phyloP scores from a whole-genome alignment of 2,329 filamentous ascomycete species.

The Diplodia intermedia region DNA sequence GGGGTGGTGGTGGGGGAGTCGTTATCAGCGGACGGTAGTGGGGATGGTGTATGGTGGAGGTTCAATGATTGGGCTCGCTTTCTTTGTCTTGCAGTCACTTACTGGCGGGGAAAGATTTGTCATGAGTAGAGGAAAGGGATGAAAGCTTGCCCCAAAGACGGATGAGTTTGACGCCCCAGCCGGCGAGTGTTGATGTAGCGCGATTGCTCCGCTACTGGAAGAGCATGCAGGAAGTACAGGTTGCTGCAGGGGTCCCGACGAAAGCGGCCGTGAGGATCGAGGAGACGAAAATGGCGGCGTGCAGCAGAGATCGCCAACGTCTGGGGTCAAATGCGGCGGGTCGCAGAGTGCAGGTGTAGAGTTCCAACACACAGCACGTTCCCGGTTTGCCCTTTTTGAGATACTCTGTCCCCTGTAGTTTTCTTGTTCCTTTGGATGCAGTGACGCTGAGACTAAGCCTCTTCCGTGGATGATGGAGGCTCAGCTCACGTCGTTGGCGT shows the following conservation, averaged over 20 bases:
- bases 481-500: no score
- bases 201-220: slow-evolving; percentile 38
- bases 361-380: not conserved
- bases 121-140: no score
- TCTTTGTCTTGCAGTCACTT: no score
- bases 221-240: slow-evolving; percentile 43
- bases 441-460: not conserved
- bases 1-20: no score
- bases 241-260: slow-evolving; percentile 34
- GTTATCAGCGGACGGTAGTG: no score
- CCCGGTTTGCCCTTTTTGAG: not conserved
- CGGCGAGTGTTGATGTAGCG: slow-evolving; percentile 42
- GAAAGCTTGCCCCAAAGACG: slow-evolving; percentile 42
- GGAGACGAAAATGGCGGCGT: not conserved
- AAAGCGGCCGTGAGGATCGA: not conserved
- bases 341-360: not conserved
- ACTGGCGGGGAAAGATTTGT: no score
- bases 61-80: no score
- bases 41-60: no score
- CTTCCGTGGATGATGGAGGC: not conserved
- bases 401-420: not conserved
- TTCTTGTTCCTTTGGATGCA: not conserved
- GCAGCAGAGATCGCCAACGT: not conserved
- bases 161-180: slow-evolving; percentile 42
- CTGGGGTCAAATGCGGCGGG: not conserved